Percentiles rank a stretch among this genome's conserved stretches.
These are phyloP conservation scores for Teunomyces tritomae DNA, from an alignment of 805 yeast genomes.

Conservation along the genomic window DNA sequence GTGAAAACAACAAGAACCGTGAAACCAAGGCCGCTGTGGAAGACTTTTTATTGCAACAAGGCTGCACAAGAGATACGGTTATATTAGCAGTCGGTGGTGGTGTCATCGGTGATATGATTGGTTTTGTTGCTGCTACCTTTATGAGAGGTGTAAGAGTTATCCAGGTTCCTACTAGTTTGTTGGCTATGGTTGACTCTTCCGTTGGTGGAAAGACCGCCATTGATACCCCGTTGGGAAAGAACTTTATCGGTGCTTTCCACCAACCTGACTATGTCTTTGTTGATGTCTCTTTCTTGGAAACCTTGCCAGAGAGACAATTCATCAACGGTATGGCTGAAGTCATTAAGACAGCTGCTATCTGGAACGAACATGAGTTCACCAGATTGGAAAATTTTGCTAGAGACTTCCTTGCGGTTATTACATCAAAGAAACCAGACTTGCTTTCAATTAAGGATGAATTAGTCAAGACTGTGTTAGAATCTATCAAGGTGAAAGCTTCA, in stretches of 20 bases:
- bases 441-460: conserved; percentile 69
- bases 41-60: conserved; percentile 75
- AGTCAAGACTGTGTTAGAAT: conserved; percentile 75
- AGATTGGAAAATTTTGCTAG: conserved; percentile 78
- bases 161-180: conserved; percentile 89
- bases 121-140: conserved; percentile 97
- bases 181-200: conserved; percentile 97
- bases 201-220: conserved; percentile 99
- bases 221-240: conserved; percentile 94
- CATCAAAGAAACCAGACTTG: conserved; percentile 46
- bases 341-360: conserved; percentile 95
- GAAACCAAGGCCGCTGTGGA: conserved; percentile 90
- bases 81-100: conserved; percentile 97
- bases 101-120: conserved; percentile 98
- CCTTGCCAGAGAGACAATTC: conserved; percentile 90
- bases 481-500: conserved; percentile 86
- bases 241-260: conserved; percentile 96
- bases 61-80: conserved; percentile 95
- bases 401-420: conserved; percentile 65
- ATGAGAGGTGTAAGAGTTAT: conserved; percentile 96
- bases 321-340: conserved; percentile 99
- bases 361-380: conserved; percentile 87
- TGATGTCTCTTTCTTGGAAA: conserved; percentile 81
- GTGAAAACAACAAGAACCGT: conserved; percentile 87
- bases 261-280: conserved; percentile 88